Conservation (phyloP, 495 filamentous ascomycete genomes). For the Tuber magnatum region DNA sequence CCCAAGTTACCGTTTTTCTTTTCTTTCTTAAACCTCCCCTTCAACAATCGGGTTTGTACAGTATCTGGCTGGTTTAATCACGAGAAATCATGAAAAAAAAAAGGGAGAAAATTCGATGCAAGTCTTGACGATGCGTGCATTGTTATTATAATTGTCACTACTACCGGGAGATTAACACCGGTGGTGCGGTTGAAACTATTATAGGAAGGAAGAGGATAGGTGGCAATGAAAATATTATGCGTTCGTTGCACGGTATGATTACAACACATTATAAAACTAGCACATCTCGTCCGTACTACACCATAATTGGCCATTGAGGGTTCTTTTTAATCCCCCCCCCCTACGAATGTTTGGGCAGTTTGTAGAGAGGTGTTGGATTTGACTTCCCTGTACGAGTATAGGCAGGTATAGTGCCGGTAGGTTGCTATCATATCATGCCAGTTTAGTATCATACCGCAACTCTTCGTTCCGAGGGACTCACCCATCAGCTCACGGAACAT, state of each 20-base stretch:
- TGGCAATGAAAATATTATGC: neutral
- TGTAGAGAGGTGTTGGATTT: neutral
- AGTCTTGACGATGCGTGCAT: neutral
- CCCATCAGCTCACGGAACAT: neutral
- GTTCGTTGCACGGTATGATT: neutral
- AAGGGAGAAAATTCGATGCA: too few relatives aligned
- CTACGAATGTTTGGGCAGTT: neutral
- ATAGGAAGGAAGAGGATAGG: neutral
- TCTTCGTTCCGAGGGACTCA: neutral
- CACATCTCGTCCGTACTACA: neutral
- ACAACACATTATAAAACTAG: neutral
- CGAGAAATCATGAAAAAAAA: neutral
- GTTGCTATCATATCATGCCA: neutral
- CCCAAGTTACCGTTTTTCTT: neutral
- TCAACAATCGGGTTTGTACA: neutral
- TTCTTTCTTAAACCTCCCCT: neutral
- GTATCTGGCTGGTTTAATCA: neutral
- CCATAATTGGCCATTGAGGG: neutral
- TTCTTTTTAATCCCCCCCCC: neutral
- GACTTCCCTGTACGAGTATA: neutral
- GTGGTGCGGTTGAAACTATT: neutral
- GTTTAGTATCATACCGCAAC: neutral
- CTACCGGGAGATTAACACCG: neutral
- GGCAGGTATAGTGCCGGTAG: neutral
- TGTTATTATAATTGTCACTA: neutral